A percentile compares a stretch with the other conserved stretches of the same genome.
Conservation (phyloP, 192 early-diverging fungal genomes). For the Coemansia sp. region DNA sequence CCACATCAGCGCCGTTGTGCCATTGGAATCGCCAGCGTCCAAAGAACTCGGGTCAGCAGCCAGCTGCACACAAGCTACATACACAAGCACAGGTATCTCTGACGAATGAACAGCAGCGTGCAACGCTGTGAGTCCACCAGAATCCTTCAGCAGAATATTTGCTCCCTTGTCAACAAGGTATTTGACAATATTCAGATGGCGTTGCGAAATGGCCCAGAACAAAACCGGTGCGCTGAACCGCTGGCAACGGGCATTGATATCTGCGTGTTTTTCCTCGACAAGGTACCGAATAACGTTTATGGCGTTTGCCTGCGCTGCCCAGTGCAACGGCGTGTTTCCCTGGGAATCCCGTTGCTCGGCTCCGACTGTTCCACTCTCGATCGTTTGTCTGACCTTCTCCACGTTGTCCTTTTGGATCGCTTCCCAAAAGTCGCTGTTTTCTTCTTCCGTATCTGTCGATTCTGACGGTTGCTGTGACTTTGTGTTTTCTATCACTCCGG, state of each 20-base stretch:
- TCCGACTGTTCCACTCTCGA: conserved; percentile 58
- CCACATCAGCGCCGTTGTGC: conserved; percentile 94
- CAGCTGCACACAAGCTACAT: conserved; percentile 65
- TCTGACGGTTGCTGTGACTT: neutral
- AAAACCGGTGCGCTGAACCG: conserved; percentile 83
- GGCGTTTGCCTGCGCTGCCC: conserved; percentile 78
- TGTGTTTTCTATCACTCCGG: conserved; percentile 11
- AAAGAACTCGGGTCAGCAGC: conserved; percentile 59
- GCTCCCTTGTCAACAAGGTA: conserved; percentile 79
- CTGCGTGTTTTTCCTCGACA: conserved; percentile 69
- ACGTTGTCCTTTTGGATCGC: conserved; percentile 75
- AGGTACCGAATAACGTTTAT: conserved; percentile 72
- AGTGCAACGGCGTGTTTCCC: conserved; percentile 79
- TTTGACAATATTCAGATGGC: conserved; percentile 70
- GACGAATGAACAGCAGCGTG: conserved; percentile 89
- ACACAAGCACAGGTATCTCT: conserved; percentile 73
- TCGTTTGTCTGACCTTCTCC: conserved; percentile 52
- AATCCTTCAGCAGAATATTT: conserved; percentile 69
- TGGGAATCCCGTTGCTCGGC: conserved; percentile 64
- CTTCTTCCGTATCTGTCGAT: conserved; percentile 1
- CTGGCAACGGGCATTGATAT: conserved; percentile 72
- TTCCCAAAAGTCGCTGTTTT: conserved; percentile 22
- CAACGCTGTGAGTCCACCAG: conserved; percentile 84
- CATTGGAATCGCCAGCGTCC: conserved; percentile 71
- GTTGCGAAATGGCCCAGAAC: conserved; percentile 87